Percentiles rank a stretch among this genome's conserved stretches.
phyloP scores from a whole-genome alignment of 2,329 filamentous ascomycete genomes.

The Sphaerulina populicola region DNA sequence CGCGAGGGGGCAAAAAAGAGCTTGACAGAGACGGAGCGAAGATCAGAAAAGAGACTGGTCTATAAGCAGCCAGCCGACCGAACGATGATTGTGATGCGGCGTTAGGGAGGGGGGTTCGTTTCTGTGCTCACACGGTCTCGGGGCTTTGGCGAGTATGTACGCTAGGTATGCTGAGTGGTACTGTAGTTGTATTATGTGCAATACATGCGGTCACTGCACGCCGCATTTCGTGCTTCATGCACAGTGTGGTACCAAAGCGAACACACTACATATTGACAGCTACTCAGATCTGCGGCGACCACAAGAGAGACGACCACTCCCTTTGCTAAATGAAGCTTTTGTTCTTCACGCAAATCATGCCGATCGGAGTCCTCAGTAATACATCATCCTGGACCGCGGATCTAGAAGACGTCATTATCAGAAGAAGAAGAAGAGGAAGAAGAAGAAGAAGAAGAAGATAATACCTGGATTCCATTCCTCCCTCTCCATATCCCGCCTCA shows the following conservation, averaged over 20 bases:
- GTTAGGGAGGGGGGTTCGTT: not conserved
- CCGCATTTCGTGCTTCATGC: not conserved
- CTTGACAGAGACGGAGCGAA: not conserved
- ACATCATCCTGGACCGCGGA: too few species aligned
- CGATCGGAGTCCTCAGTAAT: too few species aligned
- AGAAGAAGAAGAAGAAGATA: not conserved
- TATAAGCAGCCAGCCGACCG: not conserved
- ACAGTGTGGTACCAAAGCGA: not conserved
- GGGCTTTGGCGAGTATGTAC: not conserved
- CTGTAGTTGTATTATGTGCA: not conserved
- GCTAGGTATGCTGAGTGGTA: not conserved
- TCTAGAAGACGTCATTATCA: too few species aligned
- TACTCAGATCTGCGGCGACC: too few species aligned
- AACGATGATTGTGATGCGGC: not conserved
- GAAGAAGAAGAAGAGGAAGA: not conserved
- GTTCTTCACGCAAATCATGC: too few species aligned
- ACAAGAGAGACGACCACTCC: too few species aligned
- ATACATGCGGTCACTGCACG: not conserved
- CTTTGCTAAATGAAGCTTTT: too few species aligned
- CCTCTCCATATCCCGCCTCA: conserved; percentile 32
- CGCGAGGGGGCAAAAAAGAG: not conserved
- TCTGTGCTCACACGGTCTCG: not conserved
- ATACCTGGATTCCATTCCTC: conserved; percentile 34
- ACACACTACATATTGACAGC: too few species aligned
- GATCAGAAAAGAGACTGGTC: not conserved